Conservation (phyloP, 768 basidiomycete species). For the Amanita molliuscula region DNA sequence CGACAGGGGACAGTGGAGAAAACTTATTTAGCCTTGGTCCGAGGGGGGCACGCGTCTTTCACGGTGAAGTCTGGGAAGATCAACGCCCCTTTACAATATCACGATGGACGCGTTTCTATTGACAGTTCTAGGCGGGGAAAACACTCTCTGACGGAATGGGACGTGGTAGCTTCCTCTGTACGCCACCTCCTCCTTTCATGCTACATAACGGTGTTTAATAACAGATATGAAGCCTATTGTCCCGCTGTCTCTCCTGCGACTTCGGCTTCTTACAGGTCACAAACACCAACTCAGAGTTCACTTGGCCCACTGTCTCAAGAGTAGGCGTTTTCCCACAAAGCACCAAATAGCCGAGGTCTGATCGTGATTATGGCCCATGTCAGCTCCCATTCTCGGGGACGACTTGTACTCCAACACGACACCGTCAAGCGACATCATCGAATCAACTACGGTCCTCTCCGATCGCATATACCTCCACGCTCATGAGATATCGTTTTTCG, state of each 20-base stretch:
- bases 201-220: background rate
- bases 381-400: slow-evolving; percentile 65
- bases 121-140: slow-evolving; percentile 19
- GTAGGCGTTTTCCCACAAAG: slow-evolving; percentile 22
- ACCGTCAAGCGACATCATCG: slow-evolving; percentile 16
- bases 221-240: slow-evolving; percentile 20
- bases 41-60: slow-evolving; percentile 40
- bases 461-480: slow-evolving; percentile 55
- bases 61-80: slow-evolving; percentile 28
- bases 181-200: slow-evolving; percentile 13
- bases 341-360: background rate
- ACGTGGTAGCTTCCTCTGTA: slow-evolving; percentile 48
- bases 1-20: slow-evolving; percentile 36
- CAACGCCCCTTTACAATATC: slow-evolving; percentile 27
- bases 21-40: slow-evolving; percentile 55
- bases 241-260: slow-evolving; percentile 46
- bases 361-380: background rate
- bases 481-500: slow-evolving; percentile 44
- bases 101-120: slow-evolving; percentile 37
- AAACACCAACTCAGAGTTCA: slow-evolving; percentile 71
- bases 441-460: slow-evolving; percentile 22
- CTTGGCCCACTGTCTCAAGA: slow-evolving; percentile 36
- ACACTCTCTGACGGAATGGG: slow-evolving; percentile 44
- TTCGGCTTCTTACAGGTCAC: slow-evolving; percentile 48
- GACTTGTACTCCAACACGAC: slow-evolving; percentile 32